Percentiles rank a stretch among this genome's conserved stretches.
Evolutionary conservation across 2,329 filamentous ascomycete species (phyloP).

Genomic region (Colletotrichum salicis): DNA sequence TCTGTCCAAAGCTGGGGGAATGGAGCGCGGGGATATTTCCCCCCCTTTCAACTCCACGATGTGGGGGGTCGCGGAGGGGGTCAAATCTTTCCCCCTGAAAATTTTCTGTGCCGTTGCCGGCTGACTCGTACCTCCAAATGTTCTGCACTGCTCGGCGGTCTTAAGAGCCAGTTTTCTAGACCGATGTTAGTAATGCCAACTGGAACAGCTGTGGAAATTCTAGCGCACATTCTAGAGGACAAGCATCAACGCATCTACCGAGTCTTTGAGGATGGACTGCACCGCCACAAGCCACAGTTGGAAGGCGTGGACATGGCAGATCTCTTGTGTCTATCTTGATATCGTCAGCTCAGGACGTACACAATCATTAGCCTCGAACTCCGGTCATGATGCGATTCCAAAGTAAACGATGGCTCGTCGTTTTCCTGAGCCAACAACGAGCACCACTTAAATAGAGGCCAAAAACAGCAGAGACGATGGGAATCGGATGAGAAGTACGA

Average conservation of each 20-base stretch:
- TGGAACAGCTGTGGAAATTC: background rate
- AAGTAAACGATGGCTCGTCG: no score
- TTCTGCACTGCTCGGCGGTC: background rate
- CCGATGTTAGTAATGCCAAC: constrained; percentile 18
- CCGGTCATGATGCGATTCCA: no score
- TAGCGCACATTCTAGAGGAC: background rate
- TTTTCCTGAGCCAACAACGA: no score
- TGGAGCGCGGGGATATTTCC: constrained; percentile 5
- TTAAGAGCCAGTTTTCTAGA: background rate
- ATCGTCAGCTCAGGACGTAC: background rate
- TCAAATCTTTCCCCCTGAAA: background rate
- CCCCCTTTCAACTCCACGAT: constrained; percentile 26
- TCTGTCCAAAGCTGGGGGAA: constrained; percentile 26
- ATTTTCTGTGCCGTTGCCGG: background rate
- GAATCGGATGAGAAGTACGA: no score
- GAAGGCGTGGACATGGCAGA: background rate
- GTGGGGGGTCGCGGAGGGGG: constrained; percentile 11
- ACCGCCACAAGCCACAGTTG: background rate
- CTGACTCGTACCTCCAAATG: background rate
- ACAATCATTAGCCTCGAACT: background rate
- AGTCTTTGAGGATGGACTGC: background rate
- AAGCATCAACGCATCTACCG: background rate
- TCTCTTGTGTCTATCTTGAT: background rate
- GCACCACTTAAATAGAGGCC: no score
- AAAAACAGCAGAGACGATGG: no score